Base-by-base conservation (phyloP, 2,329 filamentous ascomycete genomes). In the Gnomoniopsis sp. region DNA sequence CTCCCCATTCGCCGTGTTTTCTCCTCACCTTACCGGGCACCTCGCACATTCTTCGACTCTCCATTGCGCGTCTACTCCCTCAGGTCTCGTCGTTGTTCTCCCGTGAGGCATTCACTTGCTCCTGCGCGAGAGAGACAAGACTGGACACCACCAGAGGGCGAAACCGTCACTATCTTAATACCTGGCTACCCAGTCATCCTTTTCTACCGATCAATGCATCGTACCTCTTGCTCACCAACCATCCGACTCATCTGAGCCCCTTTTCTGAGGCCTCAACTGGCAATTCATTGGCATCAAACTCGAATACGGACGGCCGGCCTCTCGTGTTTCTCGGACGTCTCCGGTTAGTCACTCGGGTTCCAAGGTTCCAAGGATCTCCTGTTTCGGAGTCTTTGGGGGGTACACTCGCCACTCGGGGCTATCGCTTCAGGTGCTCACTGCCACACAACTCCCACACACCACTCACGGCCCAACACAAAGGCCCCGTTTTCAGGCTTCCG, bases 51-150 rank as follows among this genome's bases (percentile, higher is more conserved):
- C 33, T 30, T 22, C 51, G 53, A 19, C 65, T 51, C 49, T 3
- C 48, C 33, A 26, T n/a, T 43, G 46, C 48, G 23, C 44, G 55
- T 49, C 41, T 55, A 46, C 57, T 19, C 8, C 26, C 26, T 30
- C 26, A 30, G 26, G 26, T 30, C 26, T 30, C 26, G 4, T 30
- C 36, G 17, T 22, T 43, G 60, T 62, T 65, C 63, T 65, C 57
- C 69, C 68, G 70, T 64, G 69, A 65, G 67, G 70, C 70, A 73
- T 72, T 73, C 66, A 69, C 65, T 72, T 71, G 71, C 70, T 65
- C 65, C 68, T 71, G 69, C 70, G 70, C 68, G 67, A 67, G 66
- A 70, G 64, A 66, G 64, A 51, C 54, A 33, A 44, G 64, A 55
- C 60, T 50, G 60, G 49, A n/a, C 47, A 64, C 58, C 63, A 64